Percentiles rank a stretch among this genome's conserved stretches.
Conservation (phyloP, 495 filamentous ascomycete genomes). For the Neurospora sublineolata region DNA sequence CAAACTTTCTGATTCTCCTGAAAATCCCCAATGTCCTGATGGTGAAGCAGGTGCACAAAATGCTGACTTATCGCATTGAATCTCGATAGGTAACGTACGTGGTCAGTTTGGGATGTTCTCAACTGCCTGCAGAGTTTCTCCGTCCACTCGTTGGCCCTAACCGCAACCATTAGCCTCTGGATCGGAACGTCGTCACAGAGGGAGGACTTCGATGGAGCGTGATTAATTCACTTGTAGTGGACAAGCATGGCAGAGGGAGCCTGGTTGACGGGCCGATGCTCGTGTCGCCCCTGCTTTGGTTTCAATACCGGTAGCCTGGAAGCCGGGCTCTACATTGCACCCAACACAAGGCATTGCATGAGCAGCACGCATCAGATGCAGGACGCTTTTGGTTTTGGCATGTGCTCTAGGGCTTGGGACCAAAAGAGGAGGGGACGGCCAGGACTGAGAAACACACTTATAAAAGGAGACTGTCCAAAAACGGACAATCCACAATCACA, state of each 20-base stretch:
- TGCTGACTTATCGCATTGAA: neutral
- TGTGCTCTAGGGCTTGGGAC: neutral
- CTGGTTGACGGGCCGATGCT: neutral
- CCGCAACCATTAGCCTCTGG: neutral
- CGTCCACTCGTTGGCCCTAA: neutral
- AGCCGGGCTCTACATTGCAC: neutral
- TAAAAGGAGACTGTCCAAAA: neutral
- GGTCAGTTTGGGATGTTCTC: neutral
- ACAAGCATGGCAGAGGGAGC: neutral
- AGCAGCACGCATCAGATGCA: neutral
- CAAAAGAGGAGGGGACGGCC: neutral
- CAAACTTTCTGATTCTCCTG: neutral
- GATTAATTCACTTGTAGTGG: neutral
- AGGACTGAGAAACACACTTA: neutral
- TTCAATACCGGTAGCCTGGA: neutral
- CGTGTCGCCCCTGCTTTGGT: neutral
- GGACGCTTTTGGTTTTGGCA: neutral
- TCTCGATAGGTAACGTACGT: neutral
- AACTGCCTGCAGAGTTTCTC: too few relatives aligned
- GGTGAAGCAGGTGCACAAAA: neutral
- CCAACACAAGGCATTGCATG: neutral
- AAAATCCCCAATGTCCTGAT: neutral
- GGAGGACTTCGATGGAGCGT: too few relatives aligned
- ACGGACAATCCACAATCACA: neutral
- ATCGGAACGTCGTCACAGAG: neutral